Base-by-base conservation (phyloP, 1,139 yeast species). In the Lipomyces yarrowii region DNA sequence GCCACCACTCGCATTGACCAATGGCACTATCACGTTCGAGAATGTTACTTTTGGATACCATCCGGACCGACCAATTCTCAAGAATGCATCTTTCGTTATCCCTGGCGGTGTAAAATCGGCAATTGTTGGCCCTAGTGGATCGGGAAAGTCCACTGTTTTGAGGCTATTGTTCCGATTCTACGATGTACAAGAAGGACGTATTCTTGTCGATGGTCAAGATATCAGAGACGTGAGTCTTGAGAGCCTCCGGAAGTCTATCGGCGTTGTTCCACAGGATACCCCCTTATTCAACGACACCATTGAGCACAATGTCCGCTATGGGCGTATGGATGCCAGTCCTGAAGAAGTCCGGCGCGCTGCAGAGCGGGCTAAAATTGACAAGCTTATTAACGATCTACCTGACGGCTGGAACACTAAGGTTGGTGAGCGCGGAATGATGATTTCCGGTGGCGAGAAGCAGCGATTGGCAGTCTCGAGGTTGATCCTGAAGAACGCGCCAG, bases 341-440 rank as follows among this genome's bases (percentile, higher is more conserved):
- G 89, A 83, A 57, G 96, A 93, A 72, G 90, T 96, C 2, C 71
- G 78, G 13, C 77, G 79, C 10, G 92, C 87, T 26, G 88, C 94
- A 8, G 77, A 80, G 57, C 84, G 85, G 71, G 97, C 96, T 0
- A 88, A 90, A 73, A 82, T 94, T 66, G 85, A 86, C 67, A 77
- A 78, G 30, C 79, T 93, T 57, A 83, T 96, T 26, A 73, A 77
- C 6, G 91, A 88, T 61, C 80, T 94, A 59, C 98, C 99, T 0
- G 90, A 90, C 15, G 98, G 98, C 0, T 81, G 84, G 57, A 81
- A 88, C 51, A 94, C 99, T 0, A 82, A 90, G 64, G 99, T 94
- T n/a, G 99, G 99, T 61, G 99, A 96, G 77, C 82, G 99, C 72
- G 99, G 99, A 30, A 84, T 94, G 84, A 94, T 94, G 99, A 92